These are phyloP conservation scores for Ceratocystis lukuohia DNA, from an alignment of 2,329 filamentous ascomycete species.

Conservation along the genomic window DNA sequence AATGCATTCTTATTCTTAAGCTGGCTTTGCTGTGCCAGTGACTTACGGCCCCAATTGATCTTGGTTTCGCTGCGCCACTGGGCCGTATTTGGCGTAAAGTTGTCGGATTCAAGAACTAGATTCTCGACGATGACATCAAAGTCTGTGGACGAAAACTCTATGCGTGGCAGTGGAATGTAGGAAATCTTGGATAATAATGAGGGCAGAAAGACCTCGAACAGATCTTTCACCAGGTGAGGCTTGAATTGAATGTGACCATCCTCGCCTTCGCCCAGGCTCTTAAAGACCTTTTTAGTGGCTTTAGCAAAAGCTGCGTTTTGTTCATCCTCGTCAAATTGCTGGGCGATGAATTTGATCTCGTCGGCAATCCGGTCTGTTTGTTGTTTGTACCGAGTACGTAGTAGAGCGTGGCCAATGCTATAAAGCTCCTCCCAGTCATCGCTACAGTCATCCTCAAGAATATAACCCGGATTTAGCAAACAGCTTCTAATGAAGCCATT, in stretches of 20 bases:
- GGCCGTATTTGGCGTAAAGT: slow-evolving; percentile 83
- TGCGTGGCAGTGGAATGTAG: slow-evolving; percentile 85
- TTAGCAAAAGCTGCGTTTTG: slow-evolving; percentile 71
- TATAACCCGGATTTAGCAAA: slow-evolving; percentile 79
- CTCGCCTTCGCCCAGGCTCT: slow-evolving; percentile 71
- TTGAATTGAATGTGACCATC: slow-evolving; percentile 82
- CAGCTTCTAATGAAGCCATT: slow-evolving; percentile 68
- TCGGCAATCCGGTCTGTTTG: slow-evolving; percentile 80
- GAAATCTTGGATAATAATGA: slow-evolving; percentile 68
- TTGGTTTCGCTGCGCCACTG: slow-evolving; percentile 89
- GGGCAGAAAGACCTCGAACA: slow-evolving; percentile 77
- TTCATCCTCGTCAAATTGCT: slow-evolving; percentile 79
- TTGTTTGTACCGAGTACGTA: slow-evolving; percentile 73
- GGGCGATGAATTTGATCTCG: slow-evolving; percentile 76
- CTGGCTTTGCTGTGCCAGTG: slow-evolving; percentile 63
- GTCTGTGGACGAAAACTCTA: slow-evolving; percentile 76
- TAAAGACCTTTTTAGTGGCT: slow-evolving; percentile 72
- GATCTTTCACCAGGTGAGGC: slow-evolving; percentile 78
- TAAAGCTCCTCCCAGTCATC: slow-evolving; percentile 74
- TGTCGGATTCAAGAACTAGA: slow-evolving; percentile 87
- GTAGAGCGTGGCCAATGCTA: slow-evolving; percentile 71
- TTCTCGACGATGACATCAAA: slow-evolving; percentile 89
- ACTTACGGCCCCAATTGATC: slow-evolving; percentile 88
- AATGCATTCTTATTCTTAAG: slow-evolving; percentile 56
- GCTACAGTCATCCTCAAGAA: slow-evolving; percentile 68